Evolutionary conservation across 345 rosid species (phyloP).

Genomic region (Populus deltoides): DNA sequence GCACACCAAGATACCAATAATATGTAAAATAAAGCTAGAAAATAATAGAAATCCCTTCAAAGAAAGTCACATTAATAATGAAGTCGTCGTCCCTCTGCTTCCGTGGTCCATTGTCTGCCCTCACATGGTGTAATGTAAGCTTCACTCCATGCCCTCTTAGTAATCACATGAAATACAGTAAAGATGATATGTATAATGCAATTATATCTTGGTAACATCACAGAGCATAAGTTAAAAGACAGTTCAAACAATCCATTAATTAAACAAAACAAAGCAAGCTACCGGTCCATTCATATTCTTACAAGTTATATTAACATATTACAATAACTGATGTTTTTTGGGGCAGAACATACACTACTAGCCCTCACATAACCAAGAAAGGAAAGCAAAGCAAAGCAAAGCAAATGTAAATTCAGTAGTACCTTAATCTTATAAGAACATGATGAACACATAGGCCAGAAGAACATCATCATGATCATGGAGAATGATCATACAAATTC

Average conservation of each 20-base stretch:
- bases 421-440: not conserved
- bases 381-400: not conserved
- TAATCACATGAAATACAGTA: conserved; percentile 39
- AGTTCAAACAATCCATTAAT: not conserved
- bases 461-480: not conserved
- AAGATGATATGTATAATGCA: not conserved
- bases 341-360: not conserved
- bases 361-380: not conserved
- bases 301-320: conserved; percentile 4
- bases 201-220: not conserved
- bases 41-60: not conserved
- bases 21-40: not conserved
- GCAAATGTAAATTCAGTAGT: not conserved
- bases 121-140: conserved; percentile 39
- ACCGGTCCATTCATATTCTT: not conserved
- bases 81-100: conserved; percentile 4
- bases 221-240: not conserved
- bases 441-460: not conserved
- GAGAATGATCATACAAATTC: not conserved
- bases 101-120: conserved; percentile 14
- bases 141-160: conserved; percentile 31
- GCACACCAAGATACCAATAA: not conserved
- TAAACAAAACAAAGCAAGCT: conserved; percentile 3
- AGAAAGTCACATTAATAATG: not conserved
- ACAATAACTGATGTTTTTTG: not conserved